Percentiles rank a stretch among this genome's conserved stretches.
These are phyloP conservation scores for Backusella mclennaniae DNA, from an alignment of 192 early-diverging fungal species.

Conservation along the genomic window DNA sequence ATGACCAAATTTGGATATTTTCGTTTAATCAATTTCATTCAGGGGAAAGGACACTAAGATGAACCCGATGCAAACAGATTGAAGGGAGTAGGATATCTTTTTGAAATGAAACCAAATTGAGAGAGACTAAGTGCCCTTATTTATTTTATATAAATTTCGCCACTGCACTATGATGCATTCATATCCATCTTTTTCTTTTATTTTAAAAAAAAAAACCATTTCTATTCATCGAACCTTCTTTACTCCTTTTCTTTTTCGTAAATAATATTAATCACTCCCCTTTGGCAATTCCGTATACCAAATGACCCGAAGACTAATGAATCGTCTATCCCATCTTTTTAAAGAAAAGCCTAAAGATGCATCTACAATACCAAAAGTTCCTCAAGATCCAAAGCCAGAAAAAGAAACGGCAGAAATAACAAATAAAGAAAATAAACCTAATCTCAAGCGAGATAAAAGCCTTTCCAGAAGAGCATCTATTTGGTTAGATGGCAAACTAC, in stretches of 20 bases:
- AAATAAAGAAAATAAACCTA: background rate
- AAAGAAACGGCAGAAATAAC: background rate
- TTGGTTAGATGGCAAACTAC: background rate
- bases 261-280: background rate
- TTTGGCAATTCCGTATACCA: background rate
- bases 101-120: conserved; percentile 16
- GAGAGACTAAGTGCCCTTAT: background rate
- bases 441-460: background rate
- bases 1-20: background rate
- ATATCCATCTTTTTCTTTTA: background rate
- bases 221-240: background rate
- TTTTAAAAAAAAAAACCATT: background rate
- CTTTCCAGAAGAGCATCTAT: background rate
- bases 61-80: conserved; percentile 4
- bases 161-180: background rate
- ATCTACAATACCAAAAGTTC: background rate
- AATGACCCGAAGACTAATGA: background rate
- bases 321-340: conserved; percentile 6
- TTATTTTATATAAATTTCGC: background rate
- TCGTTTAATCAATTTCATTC: background rate
- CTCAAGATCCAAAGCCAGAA: background rate
- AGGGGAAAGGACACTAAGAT: background rate
- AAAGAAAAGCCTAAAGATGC: background rate
- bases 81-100: conserved; percentile 3
- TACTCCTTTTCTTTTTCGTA: background rate